A percentile compares a stretch with the other conserved stretches of the same genome.
phyloP scores from a whole-genome alignment of 2,329 filamentous ascomycete genomes.

The Emmonsiellopsis sp. region DNA sequence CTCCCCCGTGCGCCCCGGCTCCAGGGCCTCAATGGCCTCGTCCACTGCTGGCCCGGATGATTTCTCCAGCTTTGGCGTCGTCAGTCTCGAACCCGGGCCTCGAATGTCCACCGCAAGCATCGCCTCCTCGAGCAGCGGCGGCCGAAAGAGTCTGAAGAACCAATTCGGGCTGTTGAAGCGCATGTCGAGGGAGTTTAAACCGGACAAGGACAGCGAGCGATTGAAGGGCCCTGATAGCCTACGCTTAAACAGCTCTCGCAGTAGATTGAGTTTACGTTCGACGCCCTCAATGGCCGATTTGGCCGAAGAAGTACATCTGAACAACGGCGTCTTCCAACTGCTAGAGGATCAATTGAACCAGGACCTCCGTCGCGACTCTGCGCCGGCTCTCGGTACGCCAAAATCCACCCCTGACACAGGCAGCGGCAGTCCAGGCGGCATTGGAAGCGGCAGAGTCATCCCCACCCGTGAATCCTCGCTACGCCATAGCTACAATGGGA shows the following conservation, averaged over 20 bases:
- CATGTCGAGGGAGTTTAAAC: conserved; percentile 26
- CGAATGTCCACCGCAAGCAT: conserved; percentile 30
- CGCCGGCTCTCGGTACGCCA: conserved; percentile 27
- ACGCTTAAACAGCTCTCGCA: conserved; percentile 25
- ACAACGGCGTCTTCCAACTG: not conserved
- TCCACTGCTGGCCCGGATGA: conserved; percentile 24
- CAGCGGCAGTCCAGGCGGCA: conserved; percentile 24
- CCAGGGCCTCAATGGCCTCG: conserved; percentile 29
- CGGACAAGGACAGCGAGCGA: conserved; percentile 29
- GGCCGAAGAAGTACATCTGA: conserved; percentile 23
- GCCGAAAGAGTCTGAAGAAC: conserved; percentile 29
- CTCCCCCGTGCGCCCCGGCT: conserved; percentile 22
- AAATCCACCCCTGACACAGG: conserved; percentile 18
- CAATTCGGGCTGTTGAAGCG: conserved; percentile 25
- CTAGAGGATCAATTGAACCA: conserved; percentile 1
- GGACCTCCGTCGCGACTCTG: conserved; percentile 10
- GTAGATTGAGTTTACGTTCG: conserved; percentile 29
- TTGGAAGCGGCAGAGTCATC: conserved; percentile 46
- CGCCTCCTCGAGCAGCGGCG: conserved; percentile 29
- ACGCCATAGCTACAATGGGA: conserved; percentile 43
- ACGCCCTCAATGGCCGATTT: conserved; percentile 34
- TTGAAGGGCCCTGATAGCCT: conserved; percentile 18
- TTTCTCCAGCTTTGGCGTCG: conserved; percentile 26
- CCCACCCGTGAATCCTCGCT: conserved; percentile 61
- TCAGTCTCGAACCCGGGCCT: conserved; percentile 31